Evolutionary conservation across 1,284 basidiomycete species (phyloP).

Genomic region (Cystobasidium slooffiae): DNA sequence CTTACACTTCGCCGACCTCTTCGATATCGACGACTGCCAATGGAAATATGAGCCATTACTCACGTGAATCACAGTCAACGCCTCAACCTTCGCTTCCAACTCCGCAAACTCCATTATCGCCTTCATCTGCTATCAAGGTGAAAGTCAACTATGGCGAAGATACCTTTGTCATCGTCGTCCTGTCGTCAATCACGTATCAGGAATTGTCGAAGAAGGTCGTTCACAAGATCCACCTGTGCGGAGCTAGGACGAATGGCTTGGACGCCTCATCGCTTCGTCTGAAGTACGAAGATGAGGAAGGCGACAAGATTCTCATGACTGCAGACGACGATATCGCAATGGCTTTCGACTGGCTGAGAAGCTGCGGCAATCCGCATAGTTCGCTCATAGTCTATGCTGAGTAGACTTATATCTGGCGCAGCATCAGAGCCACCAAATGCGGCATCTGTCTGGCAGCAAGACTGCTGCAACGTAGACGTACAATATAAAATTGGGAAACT

Average conservation of each 20-base stretch:
- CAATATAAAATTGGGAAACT: too few relatives aligned
- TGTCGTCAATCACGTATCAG: constrained; percentile 72
- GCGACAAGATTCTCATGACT: constrained; percentile 81
- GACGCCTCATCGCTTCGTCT: constrained; percentile 73
- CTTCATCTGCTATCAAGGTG: constrained; percentile 46
- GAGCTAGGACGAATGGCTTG: constrained; percentile 62
- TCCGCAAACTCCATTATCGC: constrained; percentile 26
- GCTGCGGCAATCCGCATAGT: neutral
- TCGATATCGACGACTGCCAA: constrained; percentile 3
- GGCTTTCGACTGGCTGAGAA: constrained; percentile 68
- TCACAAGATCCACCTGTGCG: constrained; percentile 87
- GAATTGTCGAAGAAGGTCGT: constrained; percentile 87
- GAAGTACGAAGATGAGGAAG: constrained; percentile 87
- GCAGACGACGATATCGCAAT: constrained; percentile 88
- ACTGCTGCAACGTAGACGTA: too few relatives aligned
- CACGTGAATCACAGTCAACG: constrained; percentile 1
- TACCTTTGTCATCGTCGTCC: constrained; percentile 87
- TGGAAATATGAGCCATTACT: neutral
- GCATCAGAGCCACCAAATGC: too few relatives aligned
- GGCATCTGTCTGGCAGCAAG: too few relatives aligned
- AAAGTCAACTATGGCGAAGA: constrained; percentile 82
- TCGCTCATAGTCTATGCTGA: constrained; percentile 37
- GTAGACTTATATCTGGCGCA: neutral
- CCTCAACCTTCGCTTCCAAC: constrained; percentile 3
- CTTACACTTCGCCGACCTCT: constrained; percentile 44